Percentiles rank a stretch among this genome's conserved stretches.
Evolutionary conservation across 2,329 filamentous ascomycete genomes (phyloP).

Genomic region (Salinomyces thailandicus): DNA sequence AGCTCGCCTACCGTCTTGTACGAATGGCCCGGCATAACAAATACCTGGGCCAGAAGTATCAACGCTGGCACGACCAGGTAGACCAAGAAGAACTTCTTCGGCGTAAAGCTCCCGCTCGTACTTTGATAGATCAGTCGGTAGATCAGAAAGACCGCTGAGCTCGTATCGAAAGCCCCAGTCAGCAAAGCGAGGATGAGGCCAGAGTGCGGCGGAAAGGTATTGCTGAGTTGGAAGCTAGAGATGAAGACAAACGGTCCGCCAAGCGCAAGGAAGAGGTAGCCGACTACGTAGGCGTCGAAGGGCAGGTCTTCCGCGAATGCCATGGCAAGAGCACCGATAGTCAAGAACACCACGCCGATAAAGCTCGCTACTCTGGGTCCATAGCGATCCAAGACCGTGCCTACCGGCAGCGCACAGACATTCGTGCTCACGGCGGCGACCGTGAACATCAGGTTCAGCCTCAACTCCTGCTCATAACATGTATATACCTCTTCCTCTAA

Average conservation of each 20-base stretch:
- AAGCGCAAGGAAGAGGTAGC: constrained; percentile 38
- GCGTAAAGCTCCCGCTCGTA: constrained; percentile 30
- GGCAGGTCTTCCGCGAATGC: constrained; percentile 50
- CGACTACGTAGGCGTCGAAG: constrained; percentile 55
- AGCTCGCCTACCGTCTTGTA: constrained; percentile 62
- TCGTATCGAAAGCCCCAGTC: constrained; percentile 40
- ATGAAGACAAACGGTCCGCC: constrained; percentile 42
- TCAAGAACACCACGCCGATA: constrained; percentile 57
- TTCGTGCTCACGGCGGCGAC: constrained; percentile 80
- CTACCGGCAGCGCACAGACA: constrained; percentile 72
- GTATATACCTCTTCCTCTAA: constrained; percentile 38
- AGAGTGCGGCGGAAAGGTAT: constrained; percentile 40
- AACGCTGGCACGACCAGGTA: constrained; percentile 37
- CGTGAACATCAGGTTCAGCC: constrained; percentile 83
- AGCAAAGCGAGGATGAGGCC: constrained; percentile 39
- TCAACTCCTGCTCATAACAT: constrained; percentile 49
- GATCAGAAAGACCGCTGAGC: constrained; percentile 35
- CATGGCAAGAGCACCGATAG: constrained; percentile 59
- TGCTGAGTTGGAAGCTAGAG: constrained; percentile 41
- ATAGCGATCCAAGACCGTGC: constrained; percentile 71
- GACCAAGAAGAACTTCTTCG: constrained; percentile 38
- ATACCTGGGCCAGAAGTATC: constrained; percentile 33
- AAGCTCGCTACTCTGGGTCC: constrained; percentile 68
- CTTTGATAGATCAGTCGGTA: constrained; percentile 39
- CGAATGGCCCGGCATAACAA: constrained; percentile 37